Base-by-base conservation (phyloP, 2,329 filamentous ascomycete species). In the Nannizziopsis arthrosporioides region DNA sequence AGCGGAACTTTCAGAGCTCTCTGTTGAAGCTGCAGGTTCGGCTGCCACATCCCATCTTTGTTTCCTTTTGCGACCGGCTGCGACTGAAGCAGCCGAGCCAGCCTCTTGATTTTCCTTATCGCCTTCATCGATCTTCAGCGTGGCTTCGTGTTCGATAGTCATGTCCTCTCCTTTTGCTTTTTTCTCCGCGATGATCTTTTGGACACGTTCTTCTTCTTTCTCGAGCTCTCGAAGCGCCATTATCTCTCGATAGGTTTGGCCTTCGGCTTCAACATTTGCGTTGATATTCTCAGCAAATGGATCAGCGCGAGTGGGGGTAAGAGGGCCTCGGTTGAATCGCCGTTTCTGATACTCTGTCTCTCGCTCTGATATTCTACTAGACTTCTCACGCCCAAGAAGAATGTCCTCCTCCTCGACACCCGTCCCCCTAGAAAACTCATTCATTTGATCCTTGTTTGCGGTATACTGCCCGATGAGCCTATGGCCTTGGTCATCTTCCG, bases 331-430 rank as follows among this genome's bases (percentile, higher is more conserved):
- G 63, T 94, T 82, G 66, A 94, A 93, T 51, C 89, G 81, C 56
- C 89, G 85, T 70, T 94, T 94, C 69, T 98, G 93, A 64, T 98
- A 98, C 62, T 96, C 90, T 54, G 88, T 93, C 72, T 96, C 90
- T 60, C 92, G 84, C 63, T 93, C 90, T 52, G 82, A 75, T 61
- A 98, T 96, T 59, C 90, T 82, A 50, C 84, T 88, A 64, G 87
- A 85, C 69, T 90, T 85, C 72, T 96, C 92, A 57, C 82, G 80
- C 39, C 84, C 85, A 44, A 88, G 76, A 53, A 98, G 73, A 5
- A 90, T 82, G 60, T 98, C 93, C 51, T 90, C 87, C 68, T 95
- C 90, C 63, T 94, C 90, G 19, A 90, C 86, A 38, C 85, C 89
- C 53, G 76, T 75, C 48, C 89, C 89, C 47, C 79, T 81, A 18